phyloP scores from a whole-genome alignment of 2,329 filamentous ascomycete species.

The Sarocladium brachiariae region DNA sequence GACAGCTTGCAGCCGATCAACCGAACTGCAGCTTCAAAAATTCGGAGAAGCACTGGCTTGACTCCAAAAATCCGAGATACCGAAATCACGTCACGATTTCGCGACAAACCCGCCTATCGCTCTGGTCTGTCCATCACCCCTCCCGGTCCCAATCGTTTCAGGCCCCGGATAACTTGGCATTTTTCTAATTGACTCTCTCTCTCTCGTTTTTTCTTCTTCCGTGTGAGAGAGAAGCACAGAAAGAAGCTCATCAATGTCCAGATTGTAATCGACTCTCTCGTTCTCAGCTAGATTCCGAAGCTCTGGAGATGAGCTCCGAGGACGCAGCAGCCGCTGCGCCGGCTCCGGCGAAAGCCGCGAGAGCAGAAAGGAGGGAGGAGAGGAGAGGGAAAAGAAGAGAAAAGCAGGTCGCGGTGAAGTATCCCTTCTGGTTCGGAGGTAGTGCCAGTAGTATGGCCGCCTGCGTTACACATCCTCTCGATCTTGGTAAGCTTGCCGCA shows the following conservation, averaged over 20 bases:
- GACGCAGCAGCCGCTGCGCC: background rate
- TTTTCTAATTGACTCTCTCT: no score
- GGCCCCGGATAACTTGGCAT: no score
- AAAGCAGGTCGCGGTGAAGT: slow-evolving; percentile 40
- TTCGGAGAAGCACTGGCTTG: slow-evolving; percentile 2
- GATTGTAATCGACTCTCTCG: background rate
- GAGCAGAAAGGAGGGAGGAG: slow-evolving; percentile 9
- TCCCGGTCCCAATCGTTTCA: no score
- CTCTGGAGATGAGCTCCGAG: background rate
- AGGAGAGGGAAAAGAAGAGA: slow-evolving; percentile 33
- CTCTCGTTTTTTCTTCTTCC: no score
- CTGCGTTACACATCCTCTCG: slow-evolving; percentile 85
- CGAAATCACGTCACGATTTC: slow-evolving; percentile 1
- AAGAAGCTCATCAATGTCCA: background rate
- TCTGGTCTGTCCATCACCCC: no score
- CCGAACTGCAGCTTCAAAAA: slow-evolving; percentile 5
- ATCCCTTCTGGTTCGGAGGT: slow-evolving; percentile 95
- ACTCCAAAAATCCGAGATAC: slow-evolving; percentile 8
- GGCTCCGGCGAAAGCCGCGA: background rate
- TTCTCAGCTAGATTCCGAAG: background rate
- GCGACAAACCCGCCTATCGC: background rate
- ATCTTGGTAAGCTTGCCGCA: slow-evolving; percentile 62
- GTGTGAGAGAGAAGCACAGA: no score
- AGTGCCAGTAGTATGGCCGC: slow-evolving; percentile 90
- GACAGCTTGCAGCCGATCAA: background rate